A percentile compares a stretch with the other conserved stretches of the same genome.
Conservation (phyloP, 768 basidiomycete genomes). For the Dioszegia aurantiaca region DNA sequence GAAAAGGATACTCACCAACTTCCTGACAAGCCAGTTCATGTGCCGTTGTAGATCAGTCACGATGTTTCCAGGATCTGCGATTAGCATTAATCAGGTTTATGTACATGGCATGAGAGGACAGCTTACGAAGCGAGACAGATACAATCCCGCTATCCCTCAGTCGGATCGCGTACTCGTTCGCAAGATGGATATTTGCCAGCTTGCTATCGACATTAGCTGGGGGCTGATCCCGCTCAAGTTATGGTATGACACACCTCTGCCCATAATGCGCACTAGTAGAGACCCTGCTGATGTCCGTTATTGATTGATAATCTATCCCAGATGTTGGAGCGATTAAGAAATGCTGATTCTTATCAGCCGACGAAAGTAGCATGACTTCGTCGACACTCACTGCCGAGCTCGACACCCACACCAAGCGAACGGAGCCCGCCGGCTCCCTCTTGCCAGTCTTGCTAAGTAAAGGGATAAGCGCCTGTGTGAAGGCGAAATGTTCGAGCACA, state of each 20-base stretch:
- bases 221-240: background rate
- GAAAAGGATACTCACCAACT: background rate
- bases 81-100: background rate
- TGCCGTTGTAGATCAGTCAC: background rate
- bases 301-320: background rate
- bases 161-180: background rate
- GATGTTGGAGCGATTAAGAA: background rate
- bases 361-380: too few relatives aligned
- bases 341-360: background rate
- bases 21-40: background rate
- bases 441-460: background rate
- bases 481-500: constrained; percentile 14
- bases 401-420: background rate
- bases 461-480: background rate
- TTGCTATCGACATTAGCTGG: background rate
- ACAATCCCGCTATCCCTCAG: background rate
- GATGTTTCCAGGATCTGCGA: background rate
- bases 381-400: background rate
- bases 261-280: background rate
- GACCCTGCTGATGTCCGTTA: background rate
- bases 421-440: background rate
- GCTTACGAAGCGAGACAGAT: background rate
- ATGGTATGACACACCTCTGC: background rate
- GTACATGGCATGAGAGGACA: background rate
- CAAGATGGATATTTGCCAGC: background rate